Evolutionary conservation across 495 filamentous ascomycete species (phyloP), one percentile per base, ranked within the genome.

Genomic region (Geoglossum glabrum): DNA sequence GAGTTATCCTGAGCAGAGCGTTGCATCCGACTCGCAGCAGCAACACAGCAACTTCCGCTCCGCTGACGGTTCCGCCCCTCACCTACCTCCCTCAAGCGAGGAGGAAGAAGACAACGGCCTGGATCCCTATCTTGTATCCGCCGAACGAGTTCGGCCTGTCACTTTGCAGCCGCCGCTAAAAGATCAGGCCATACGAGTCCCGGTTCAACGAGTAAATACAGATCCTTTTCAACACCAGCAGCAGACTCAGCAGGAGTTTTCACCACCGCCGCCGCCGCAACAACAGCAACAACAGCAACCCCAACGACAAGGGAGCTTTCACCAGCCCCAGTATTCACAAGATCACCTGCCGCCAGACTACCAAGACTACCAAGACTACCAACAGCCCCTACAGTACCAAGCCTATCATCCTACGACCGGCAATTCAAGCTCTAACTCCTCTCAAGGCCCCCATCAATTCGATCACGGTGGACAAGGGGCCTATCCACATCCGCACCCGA

Each of bases 41-140:
- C 54, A 46, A 21, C 56, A 30, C 15, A 43, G 30, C 17, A 28
- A 26, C 23, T 49, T 49, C 49, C 49, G 28, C 31, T 58, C 56
- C 30, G 30, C 23, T 49, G 38, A 47, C 31, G 52, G 27, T 34
- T 58, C 56, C 3, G 26, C 31, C 13, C 19, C 56, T 27, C 47
- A 58, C 40, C 56, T 58, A 47, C 36, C 56, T 21, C 56, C 56
- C 43, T 49, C 56, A 8, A 47, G 38, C 43, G 56, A 58, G 56
- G 56, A 58, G 56, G 56, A 58, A 31, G 56, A 52, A 34, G 19
- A 58, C 43, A 49, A 15, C 38, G 38, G 47, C n/a, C 56, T 49
- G 34, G 38, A 43, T 45, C 47, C 19, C 25, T 58, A 25, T 34
- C 30, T 33, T 23, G 21, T 23, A 43, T 10, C 11, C 40, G 17